Evolutionary conservation across 345 rosid genomes (phyloP), one percentile per base, ranked within the genome.

Genomic region (Physaria fendleri): DNA sequence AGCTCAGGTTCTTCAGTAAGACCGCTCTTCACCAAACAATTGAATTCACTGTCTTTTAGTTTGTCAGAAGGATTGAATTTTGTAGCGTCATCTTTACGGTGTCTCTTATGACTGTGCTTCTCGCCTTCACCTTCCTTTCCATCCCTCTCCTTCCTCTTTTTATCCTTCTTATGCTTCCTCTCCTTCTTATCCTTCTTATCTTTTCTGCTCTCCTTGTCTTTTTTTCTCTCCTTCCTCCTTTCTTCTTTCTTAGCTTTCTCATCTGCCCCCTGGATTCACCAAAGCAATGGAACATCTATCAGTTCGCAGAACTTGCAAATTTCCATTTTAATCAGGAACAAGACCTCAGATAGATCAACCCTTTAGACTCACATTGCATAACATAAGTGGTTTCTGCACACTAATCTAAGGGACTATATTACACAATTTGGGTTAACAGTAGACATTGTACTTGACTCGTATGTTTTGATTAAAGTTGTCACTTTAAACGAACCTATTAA

Each of bases 1-100:
- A 67, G 56, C 71, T 65, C 76, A 22, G n/a, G 71, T 33, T 71
- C 76, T 0, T 35, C 49, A 14, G 76, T 71, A 44, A 71, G 52
- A 20, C 57, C 39, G 23, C 76, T 71, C 63, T 59, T 71, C 59
- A 44, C 76, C 45, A 59, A 54, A 51, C n/a, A 41, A 4, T 45
- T 61, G 4, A 2, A 12, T 29, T 75, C 76, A 24, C 8, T 54
- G 8, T 56, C 66, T 34, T 49, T 40, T 7, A 28, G 39, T 46
- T 71, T 62, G 12, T 21, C 8, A 11, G 22, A 54, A 13, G 8
- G 23, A 3, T 30, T 60, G 5, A 32, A 40, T n/a, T 30, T 25
- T 24, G 25, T 34, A 40, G 7, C 59, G 11, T 30, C 68, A 25
- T 51, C 64, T 51, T 71, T 62, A 11, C 59, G 38, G 8, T 56